Percentiles rank a stretch among this genome's conserved stretches.
These are phyloP conservation scores for Sedum album DNA, from an alignment of 164 flowering plant species.

Conservation along the genomic window DNA sequence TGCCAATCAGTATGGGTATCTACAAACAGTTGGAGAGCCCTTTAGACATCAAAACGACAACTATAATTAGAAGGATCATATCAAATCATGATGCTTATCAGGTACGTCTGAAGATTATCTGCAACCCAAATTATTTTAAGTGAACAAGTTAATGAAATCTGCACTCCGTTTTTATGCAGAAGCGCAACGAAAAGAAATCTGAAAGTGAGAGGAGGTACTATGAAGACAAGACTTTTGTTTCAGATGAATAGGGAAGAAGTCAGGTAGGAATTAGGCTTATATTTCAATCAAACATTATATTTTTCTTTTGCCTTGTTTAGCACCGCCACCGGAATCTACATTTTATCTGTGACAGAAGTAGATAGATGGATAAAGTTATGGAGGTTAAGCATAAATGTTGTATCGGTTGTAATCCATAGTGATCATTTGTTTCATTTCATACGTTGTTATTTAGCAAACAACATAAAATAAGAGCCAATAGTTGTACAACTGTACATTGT, in stretches of 20 bases:
- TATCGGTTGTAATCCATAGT: not conserved
- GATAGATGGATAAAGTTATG: not conserved
- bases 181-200: no score
- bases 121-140: not conserved
- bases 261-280: not conserved
- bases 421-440: not conserved
- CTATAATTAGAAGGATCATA: constrained; percentile 79
- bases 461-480: no score
- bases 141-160: not conserved
- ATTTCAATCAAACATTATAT: not conserved
- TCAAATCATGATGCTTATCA: constrained; percentile 92
- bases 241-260: constrained; percentile 23
- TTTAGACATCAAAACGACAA: no score
- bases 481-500: no score
- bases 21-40: no score
- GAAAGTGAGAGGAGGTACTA: no score
- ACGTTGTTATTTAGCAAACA: no score
- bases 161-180: no score
- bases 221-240: no score
- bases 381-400: not conserved
- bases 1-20: no score
- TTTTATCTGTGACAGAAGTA: not conserved
- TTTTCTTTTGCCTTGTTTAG: not conserved
- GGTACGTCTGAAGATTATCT: constrained; percentile 29
- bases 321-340: not conserved